Base-by-base conservation (phyloP, 2,329 filamentous ascomycete species). In the Colletotrichum agaves region DNA sequence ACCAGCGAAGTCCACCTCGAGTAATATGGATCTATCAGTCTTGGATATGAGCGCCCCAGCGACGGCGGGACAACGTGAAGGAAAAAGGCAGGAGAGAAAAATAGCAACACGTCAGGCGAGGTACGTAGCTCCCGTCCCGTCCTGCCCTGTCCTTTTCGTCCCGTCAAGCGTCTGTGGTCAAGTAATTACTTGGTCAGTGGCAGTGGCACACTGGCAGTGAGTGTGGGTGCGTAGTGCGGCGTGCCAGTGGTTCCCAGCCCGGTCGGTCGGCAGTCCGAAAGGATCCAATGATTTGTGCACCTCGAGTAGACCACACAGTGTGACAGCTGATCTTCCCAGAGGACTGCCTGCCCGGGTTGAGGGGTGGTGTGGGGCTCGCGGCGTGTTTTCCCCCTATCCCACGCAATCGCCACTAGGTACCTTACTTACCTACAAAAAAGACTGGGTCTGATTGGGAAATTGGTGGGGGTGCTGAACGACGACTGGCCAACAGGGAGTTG, bases 61-160 rank as follows among this genome's bases (percentile, higher is more conserved):
- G 65, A 68, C 65, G 47, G 65, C 65, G 65, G 65, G 65, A 65
- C 65, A 68, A 68, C 65, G 62, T 60, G 47, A 65, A 31, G n/a
- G 44, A 55, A 63, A 63, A 63, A 57, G 64, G 60, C 52, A 63
- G 61, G 64, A 63, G 37, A 44, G 27, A 7, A 58, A 53, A 67
- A 53, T 33, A 63, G 58, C 46, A 52, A 8, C 27, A 52, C 52
- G 46, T 46, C 21, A 33, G 61, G 27, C 27, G 27, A 7, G 27
- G 61, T 49, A 63, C 27, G 60, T 63, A 63, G 35, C 61, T 33
- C 50, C 31, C 35, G 35, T 37, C 35, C 35, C 35, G 8, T 43
- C 27, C 35, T 27, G 8, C 21, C 23, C 23, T 17, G 44, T 27
- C 19, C 15, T 49, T 41, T 17, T 46, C 47, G 47, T 41, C 47